phyloP scores from a whole-genome alignment of 176 grass and related monocot species.

The Aegilops bicornis region DNA sequence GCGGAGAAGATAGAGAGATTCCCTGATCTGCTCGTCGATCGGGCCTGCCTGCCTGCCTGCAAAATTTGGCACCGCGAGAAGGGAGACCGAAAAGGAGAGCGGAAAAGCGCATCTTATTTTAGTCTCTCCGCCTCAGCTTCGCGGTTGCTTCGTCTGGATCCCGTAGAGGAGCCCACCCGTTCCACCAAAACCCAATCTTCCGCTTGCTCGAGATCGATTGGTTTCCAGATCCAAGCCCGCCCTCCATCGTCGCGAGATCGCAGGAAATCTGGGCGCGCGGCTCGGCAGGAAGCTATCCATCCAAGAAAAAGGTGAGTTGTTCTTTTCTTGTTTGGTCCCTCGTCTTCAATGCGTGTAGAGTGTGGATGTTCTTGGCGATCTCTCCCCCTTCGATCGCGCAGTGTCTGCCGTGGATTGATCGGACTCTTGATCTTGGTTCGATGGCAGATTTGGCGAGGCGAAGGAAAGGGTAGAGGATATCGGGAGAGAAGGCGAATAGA shows the following conservation, averaged over 20 bases:
- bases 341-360: slow-evolving; percentile 36
- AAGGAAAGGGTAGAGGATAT: not conserved
- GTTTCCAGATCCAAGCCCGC: slow-evolving; percentile 46
- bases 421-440: slow-evolving; percentile 15
- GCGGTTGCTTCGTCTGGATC: slow-evolving; percentile 49
- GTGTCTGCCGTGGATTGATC: slow-evolving; percentile 8
- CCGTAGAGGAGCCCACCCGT: slow-evolving; percentile 37
- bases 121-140: slow-evolving; percentile 35
- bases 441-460: slow-evolving; percentile 26
- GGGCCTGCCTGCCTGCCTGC: not conserved
- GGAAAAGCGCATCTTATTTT: slow-evolving; percentile 29
- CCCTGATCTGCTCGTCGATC: slow-evolving; percentile 34
- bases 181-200: slow-evolving; percentile 43
- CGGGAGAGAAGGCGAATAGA: not conserved
- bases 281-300: not conserved
- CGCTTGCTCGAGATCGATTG: slow-evolving; percentile 31
- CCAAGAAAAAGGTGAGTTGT: slow-evolving; percentile 38
- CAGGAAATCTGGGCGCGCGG: slow-evolving; percentile 17
- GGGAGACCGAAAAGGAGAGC: not conserved
- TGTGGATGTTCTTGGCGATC: slow-evolving; percentile 4
- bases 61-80: slow-evolving; percentile 17
- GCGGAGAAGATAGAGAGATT: slow-evolving; percentile 27
- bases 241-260: slow-evolving; percentile 6
- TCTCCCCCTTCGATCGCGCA: slow-evolving; percentile 28
- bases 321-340: slow-evolving; percentile 21